Conservation (phyloP, 495 filamentous ascomycete species). For the Lasiosphaeria miniovina region DNA sequence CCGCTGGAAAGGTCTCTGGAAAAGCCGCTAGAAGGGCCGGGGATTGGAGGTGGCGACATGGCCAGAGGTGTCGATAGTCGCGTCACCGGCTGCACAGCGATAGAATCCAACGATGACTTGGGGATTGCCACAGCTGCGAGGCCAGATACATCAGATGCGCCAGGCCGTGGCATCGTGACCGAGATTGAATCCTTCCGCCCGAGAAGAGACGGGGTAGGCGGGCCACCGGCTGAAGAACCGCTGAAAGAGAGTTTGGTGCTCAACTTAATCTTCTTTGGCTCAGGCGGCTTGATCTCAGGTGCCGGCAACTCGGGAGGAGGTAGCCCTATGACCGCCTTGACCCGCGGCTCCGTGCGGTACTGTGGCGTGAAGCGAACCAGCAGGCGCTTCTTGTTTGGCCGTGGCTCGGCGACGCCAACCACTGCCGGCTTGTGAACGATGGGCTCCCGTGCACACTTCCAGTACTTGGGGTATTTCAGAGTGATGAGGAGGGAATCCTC, state of each 20-base stretch:
- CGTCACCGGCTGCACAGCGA: conserved; percentile 23
- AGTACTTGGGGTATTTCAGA: conserved; percentile 69
- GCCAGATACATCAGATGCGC: conserved; percentile 3
- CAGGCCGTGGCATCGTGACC: conserved; percentile 18
- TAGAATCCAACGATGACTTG: conserved; percentile 21
- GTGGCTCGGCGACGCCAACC: background rate
- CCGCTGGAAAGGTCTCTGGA: no score
- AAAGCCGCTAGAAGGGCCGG: background rate
- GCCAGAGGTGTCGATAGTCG: conserved; percentile 15
- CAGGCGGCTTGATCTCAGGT: conserved; percentile 28
- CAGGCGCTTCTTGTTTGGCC: conserved; percentile 22
- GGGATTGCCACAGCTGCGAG: background rate
- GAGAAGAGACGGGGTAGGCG: conserved; percentile 14
- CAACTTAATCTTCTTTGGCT: conserved; percentile 33
- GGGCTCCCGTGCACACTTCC: conserved; percentile 55
- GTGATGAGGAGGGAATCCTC: conserved; percentile 58
- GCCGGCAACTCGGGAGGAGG: conserved; percentile 17
- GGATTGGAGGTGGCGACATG: conserved; percentile 10
- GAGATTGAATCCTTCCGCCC: conserved; percentile 30
- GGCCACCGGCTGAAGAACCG: conserved; percentile 14
- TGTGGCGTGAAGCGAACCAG: conserved; percentile 32
- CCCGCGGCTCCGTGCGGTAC: conserved; percentile 33
- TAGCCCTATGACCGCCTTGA: conserved; percentile 18
- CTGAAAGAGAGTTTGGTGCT: conserved; percentile 29
- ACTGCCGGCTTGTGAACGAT: background rate